phyloP scores from a whole-genome alignment of 1,139 yeast genomes.

The Yamadazyma pseudoaaseri region DNA sequence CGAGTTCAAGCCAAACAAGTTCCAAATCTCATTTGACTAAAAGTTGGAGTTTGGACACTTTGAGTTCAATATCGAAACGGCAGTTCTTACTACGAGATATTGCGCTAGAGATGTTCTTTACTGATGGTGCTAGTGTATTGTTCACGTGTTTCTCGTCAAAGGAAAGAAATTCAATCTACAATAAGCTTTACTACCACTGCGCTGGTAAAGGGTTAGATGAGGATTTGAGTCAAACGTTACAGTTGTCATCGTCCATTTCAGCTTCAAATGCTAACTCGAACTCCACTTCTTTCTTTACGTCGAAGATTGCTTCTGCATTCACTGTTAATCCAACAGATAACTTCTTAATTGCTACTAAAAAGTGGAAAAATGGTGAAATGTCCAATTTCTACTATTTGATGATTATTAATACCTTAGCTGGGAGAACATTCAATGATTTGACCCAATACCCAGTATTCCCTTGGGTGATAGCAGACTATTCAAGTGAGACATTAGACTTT shows the following conservation, averaged over 20 bases:
- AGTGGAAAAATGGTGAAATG: constrained; percentile 74
- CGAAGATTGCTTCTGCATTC: constrained; percentile 39
- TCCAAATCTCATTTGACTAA: constrained; percentile 42
- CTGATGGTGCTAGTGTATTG: constrained; percentile 66
- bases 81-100: constrained; percentile 75
- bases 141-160: constrained; percentile 53
- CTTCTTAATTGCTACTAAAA: constrained; percentile 55
- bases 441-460: constrained; percentile 92
- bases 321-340: constrained; percentile 22
- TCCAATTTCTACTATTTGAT: constrained; percentile 80
- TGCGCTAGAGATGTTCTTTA: constrained; percentile 73
- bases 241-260: constrained; percentile 36
- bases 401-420: constrained; percentile 78
- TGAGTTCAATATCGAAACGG: constrained; percentile 66
- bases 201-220: constrained; percentile 48
- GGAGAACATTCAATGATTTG: constrained; percentile 80
- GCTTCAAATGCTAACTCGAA: constrained; percentile 9
- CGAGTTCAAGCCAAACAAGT: constrained; percentile 9
- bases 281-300: constrained; percentile 24
- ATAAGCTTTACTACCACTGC: constrained; percentile 45
- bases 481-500: constrained; percentile 63
- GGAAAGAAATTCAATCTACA: constrained; percentile 56
- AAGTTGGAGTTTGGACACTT: constrained; percentile 54
- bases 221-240: constrained; percentile 53
- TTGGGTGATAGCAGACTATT: constrained; percentile 82